phyloP scores from a whole-genome alignment of 73 alveolate genomes.

The Paramecium octaurelia region DNA sequence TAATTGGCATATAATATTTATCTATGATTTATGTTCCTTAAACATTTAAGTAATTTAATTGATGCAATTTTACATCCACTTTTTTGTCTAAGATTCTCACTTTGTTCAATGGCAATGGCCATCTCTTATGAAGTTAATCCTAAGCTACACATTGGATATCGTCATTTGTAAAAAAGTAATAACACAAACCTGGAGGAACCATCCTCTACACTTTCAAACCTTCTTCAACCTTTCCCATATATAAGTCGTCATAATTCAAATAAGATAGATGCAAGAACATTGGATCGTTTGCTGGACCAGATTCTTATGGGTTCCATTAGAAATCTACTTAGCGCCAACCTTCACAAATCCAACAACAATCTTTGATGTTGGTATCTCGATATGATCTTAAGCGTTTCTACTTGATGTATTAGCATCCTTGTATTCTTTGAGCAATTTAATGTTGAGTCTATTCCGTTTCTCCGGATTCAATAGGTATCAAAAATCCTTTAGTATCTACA shows the following conservation, averaged over 20 bases:
- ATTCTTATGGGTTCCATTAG: not conserved
- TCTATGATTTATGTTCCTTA: not conserved
- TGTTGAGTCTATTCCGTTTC: conserved; percentile 8
- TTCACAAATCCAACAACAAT: conserved; percentile 62
- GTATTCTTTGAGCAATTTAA: not conserved
- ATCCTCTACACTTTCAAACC: conserved; percentile 23
- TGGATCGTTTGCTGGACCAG: conserved; percentile 59
- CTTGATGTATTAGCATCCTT: conserved; percentile 44
- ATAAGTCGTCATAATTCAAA: conserved; percentile 20
- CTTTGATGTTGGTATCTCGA: conserved; percentile 2
- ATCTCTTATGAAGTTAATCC: conserved; percentile 9
- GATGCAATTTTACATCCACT: not conserved
- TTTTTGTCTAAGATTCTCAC: not conserved
- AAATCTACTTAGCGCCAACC: conserved; percentile 52
- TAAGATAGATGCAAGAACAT: conserved; percentile 45
- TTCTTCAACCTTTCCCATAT: conserved; percentile 28
- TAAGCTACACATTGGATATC: conserved; percentile 1
- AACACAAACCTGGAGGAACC: conserved; percentile 45
- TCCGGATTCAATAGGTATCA: conserved; percentile 45
- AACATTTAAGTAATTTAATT: not conserved
- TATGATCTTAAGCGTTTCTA: conserved; percentile 13
- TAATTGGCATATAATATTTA: conserved; percentile 30
- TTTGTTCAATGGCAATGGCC: not conserved
- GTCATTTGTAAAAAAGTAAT: conserved; percentile 43
- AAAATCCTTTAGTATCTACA: conserved; percentile 58